Percentiles rank a stretch among this genome's conserved stretches.
Conservation (phyloP, 805 yeast genomes). For the Zygosaccharomyces siamensis region DNA sequence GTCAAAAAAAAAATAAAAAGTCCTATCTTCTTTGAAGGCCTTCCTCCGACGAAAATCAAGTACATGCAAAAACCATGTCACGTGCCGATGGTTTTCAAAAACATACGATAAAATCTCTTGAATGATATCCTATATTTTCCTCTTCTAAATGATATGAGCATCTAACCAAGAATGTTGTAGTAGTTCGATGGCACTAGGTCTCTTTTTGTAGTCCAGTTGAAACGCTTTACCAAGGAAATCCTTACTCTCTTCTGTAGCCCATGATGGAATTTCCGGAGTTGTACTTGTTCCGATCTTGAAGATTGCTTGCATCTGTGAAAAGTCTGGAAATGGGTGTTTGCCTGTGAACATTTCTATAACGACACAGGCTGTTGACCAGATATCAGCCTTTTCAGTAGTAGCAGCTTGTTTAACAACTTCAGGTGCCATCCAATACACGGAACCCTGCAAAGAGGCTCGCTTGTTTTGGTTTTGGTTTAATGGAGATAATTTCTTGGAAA, state of each 20-base stretch:
- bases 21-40: not conserved
- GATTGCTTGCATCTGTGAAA: slow-evolving; percentile 94
- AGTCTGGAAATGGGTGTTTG: slow-evolving; percentile 90
- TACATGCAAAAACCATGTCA: not conserved
- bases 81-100: not conserved
- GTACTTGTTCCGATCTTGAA: slow-evolving; percentile 86
- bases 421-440: slow-evolving; percentile 99
- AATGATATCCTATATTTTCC: not conserved
- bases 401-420: slow-evolving; percentile 94
- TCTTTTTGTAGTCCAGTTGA: slow-evolving; percentile 63
- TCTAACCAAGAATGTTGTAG: slow-evolving; percentile 46
- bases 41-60: not conserved
- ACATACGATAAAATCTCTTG: not conserved
- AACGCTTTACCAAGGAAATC: slow-evolving; percentile 65
- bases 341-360: slow-evolving; percentile 95
- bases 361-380: slow-evolving; percentile 96
- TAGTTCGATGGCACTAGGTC: slow-evolving; percentile 72
- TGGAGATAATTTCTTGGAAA: slow-evolving; percentile 64
- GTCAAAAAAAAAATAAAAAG: not conserved
- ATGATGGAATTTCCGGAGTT: slow-evolving; percentile 72
- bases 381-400: slow-evolving; percentile 88
- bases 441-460: slow-evolving; percentile 87
- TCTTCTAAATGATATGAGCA: slow-evolving; percentile 17
- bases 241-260: slow-evolving; percentile 63
- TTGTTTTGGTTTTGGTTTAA: slow-evolving; percentile 40